A percentile compares a stretch with the other conserved stretches of the same genome.
phyloP scores from a whole-genome alignment of 2,329 filamentous ascomycete genomes.

The Diaporthe sp. region DNA sequence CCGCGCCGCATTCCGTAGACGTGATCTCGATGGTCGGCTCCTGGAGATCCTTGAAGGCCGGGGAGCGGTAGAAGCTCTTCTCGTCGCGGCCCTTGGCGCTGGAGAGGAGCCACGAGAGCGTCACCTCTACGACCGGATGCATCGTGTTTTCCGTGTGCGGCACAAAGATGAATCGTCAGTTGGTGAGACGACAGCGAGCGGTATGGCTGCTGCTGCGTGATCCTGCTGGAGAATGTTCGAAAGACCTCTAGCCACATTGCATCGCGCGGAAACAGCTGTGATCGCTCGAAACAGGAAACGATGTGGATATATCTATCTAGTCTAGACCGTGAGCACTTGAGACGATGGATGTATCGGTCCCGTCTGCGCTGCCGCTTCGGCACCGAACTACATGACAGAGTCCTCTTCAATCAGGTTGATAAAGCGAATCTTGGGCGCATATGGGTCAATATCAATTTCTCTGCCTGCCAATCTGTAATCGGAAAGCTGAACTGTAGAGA shows the following conservation, averaged over 20 bases:
- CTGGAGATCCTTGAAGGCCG: constrained; percentile 47
- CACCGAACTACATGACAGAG: neutral
- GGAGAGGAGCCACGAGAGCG: constrained; percentile 52
- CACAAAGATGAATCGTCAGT: neutral
- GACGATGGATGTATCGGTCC: constrained; percentile 1
- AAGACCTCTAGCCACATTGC: neutral
- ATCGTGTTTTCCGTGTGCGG: neutral
- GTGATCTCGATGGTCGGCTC: constrained; percentile 51
- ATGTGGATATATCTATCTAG: neutral
- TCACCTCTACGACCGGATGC: constrained; percentile 44
- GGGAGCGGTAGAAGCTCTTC: constrained; percentile 49
- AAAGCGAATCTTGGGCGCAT: no score
- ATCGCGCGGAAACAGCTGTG: neutral
- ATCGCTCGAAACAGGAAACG: neutral
- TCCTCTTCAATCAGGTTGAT: neutral
- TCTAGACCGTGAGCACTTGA: neutral
- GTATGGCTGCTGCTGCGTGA: neutral
- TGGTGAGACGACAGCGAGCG: neutral
- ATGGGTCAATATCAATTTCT: neutral
- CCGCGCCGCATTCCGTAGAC: constrained; percentile 53
- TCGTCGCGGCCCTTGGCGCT: constrained; percentile 49
- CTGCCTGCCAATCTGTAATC: neutral
- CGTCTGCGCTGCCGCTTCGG: constrained; percentile 23
- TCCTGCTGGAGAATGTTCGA: neutral
- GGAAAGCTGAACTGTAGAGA: no score